A percentile compares a stretch with the other conserved stretches of the same genome.
These are phyloP conservation scores for Teunomyces atbi DNA, from an alignment of 805 yeast species.

Conservation along the genomic window DNA sequence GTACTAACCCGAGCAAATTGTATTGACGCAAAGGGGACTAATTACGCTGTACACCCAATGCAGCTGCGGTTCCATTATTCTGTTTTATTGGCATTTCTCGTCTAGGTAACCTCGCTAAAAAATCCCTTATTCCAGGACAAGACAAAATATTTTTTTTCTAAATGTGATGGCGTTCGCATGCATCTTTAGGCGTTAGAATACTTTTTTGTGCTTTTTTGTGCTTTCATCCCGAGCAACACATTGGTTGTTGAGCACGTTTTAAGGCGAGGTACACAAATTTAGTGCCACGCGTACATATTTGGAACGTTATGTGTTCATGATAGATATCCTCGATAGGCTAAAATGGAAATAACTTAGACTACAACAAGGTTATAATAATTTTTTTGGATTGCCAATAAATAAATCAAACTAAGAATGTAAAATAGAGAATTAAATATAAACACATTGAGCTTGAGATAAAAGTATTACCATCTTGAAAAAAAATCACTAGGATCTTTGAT, in stretches of 20 bases:
- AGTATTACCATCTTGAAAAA: background rate
- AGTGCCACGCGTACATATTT: background rate
- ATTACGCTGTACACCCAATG: background rate
- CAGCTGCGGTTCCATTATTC: background rate
- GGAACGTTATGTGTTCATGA: background rate
- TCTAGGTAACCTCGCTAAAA: background rate
- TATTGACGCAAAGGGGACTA: no score
- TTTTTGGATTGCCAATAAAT: constrained; percentile 3
- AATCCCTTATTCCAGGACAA: background rate
- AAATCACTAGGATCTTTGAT: constrained; percentile 1
- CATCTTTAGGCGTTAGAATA: background rate
- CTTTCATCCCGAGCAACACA: background rate
- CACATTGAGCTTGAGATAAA: constrained; percentile 1
- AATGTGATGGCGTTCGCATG: background rate
- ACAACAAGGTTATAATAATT: background rate
- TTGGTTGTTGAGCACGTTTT: background rate
- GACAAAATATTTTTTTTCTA: background rate
- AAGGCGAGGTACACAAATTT: background rate
- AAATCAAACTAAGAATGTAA: constrained; percentile 3
- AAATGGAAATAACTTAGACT: background rate
- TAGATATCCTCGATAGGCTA: background rate
- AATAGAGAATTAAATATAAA: constrained; percentile 2
- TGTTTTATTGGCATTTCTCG: background rate
- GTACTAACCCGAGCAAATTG: no score
- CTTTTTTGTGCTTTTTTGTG: background rate